Base-by-base conservation (phyloP, 2,329 filamentous ascomycete genomes). In the Ophiosphaerella herpotricha region DNA sequence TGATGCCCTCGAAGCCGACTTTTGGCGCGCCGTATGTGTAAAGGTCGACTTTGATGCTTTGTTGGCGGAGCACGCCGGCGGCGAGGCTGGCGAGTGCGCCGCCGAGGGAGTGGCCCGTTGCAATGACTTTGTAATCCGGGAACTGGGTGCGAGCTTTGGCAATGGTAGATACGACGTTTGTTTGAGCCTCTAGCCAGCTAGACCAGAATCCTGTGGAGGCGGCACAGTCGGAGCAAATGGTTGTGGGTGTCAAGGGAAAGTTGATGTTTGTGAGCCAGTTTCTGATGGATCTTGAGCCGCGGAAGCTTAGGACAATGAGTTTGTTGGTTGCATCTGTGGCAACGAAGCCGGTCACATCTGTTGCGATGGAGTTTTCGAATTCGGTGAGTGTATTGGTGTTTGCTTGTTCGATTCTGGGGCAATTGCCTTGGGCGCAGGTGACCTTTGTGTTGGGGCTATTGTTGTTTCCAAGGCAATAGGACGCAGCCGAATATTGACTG, bases 101-200 rank as follows among this genome's bases (percentile, higher is more conserved):
- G 40, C 87, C 87, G 4, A 90, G 82, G 8, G 84, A 87, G 75
- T 90, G 87, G 32, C 87, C 88, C 0, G 85, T 85, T n/a, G 80
- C 70, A 14, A 86, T 67, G 64, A 88, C 64, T 39, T 68, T 68
- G 74, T 80, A 87, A 40, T 52, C 55, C 1, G 85, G 83, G 72
- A 84, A 72, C 24, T 75, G 67, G 1, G 65, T 61, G 35, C 65
- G 67, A 3, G 82, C 82, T 1, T 67, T 50, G 16, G 70, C 55
- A 18, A 88, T 64, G 45, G 77, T 78, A 1, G 63, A 56, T 6
- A 80, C 57, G 13, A 81, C 77, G 4, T 63, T 59, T 2, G 48
- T 45, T 12, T 75, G 61, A 16, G 86, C 77, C 53, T 86, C 84
- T 9, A 71, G 54, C 82, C 84, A 89, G 36, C 82, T 79, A n/a